Percentiles rank a stretch among this genome's conserved stretches.
phyloP scores from a whole-genome alignment of 305 asterid genomes.

The Fraxinus paxiana region DNA sequence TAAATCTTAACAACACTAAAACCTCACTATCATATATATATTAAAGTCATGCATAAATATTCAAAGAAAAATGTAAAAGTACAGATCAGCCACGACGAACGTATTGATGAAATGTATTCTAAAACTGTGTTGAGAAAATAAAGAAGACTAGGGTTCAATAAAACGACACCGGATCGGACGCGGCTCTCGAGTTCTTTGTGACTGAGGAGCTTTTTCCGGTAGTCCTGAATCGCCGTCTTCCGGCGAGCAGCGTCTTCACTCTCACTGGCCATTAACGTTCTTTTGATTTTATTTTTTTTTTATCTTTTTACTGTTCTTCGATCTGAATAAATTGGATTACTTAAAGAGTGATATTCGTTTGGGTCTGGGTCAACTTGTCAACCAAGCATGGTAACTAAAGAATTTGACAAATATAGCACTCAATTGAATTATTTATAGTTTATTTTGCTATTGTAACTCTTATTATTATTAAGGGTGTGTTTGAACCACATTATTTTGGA shows the following conservation, averaged over 20 bases:
- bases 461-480: too few species aligned
- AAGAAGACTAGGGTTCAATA: conserved; percentile 32
- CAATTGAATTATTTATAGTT: neutral
- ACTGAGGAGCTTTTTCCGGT: conserved; percentile 47
- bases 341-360: neutral
- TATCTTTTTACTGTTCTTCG: neutral
- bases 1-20: conserved; percentile 2
- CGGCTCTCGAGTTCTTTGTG: conserved; percentile 74
- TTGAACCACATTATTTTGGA: too few species aligned
- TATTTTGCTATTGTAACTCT: too few species aligned
- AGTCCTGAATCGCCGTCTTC: conserved; percentile 37
- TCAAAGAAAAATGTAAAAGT: neutral
- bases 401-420: neutral
- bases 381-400: neutral
- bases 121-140: neutral
- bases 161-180: conserved; percentile 58
- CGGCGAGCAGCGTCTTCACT: conserved; percentile 50
- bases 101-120: neutral
- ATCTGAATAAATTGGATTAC: neutral
- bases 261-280: conserved; percentile 28
- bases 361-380: neutral
- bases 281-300: neutral
- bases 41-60: neutral
- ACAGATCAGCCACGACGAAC: neutral
- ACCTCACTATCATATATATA: neutral